Conservation (phyloP, 805 yeast genomes). For the Pichia manshurica region DNA sequence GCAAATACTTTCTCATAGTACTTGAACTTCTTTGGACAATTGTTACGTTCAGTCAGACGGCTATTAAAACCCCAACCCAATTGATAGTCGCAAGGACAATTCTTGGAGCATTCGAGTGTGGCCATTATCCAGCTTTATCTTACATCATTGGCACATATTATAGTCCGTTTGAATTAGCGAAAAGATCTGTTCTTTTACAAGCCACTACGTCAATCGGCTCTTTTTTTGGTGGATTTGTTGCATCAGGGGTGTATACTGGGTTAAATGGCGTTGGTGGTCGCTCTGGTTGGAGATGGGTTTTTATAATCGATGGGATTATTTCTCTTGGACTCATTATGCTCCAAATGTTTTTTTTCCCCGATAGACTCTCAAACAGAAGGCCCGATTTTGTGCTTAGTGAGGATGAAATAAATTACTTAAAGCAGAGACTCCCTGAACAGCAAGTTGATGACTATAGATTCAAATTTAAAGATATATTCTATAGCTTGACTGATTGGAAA, state of each 20-base stretch:
- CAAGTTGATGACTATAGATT: slow-evolving; percentile 9
- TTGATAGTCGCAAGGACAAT: slow-evolving; percentile 59
- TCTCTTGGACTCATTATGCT: slow-evolving; percentile 22
- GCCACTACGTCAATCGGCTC: slow-evolving; percentile 27
- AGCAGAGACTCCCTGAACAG: slow-evolving; percentile 12
- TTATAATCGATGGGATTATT: slow-evolving; percentile 44
- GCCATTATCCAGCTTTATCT: slow-evolving; percentile 59
- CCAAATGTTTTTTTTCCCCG: slow-evolving; percentile 42
- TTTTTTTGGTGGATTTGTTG: slow-evolving; percentile 52
- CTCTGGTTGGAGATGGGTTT: slow-evolving; percentile 54
- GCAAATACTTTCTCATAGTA: slow-evolving; percentile 41
- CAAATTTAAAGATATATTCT: slow-evolving; percentile 5
- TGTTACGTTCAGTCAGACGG: slow-evolving; percentile 51
- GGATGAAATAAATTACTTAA: slow-evolving; percentile 12
- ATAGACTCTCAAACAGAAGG: slow-evolving; percentile 45
- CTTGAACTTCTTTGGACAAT: slow-evolving; percentile 66
- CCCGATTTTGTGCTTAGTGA: slow-evolving; percentile 22
- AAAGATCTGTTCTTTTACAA: slow-evolving; percentile 37
- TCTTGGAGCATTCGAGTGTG: slow-evolving; percentile 64
- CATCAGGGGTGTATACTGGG: slow-evolving; percentile 53
- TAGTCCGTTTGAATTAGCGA: slow-evolving; percentile 49
- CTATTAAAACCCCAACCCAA: slow-evolving; percentile 43
- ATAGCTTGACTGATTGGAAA: slow-evolving; percentile 10
- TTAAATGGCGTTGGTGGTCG: slow-evolving; percentile 23
- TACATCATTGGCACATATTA: slow-evolving; percentile 52